A percentile compares a stretch with the other conserved stretches of the same genome.
phyloP scores from a whole-genome alignment of 345 rosid genomes.

The Sisymbrium irio region DNA sequence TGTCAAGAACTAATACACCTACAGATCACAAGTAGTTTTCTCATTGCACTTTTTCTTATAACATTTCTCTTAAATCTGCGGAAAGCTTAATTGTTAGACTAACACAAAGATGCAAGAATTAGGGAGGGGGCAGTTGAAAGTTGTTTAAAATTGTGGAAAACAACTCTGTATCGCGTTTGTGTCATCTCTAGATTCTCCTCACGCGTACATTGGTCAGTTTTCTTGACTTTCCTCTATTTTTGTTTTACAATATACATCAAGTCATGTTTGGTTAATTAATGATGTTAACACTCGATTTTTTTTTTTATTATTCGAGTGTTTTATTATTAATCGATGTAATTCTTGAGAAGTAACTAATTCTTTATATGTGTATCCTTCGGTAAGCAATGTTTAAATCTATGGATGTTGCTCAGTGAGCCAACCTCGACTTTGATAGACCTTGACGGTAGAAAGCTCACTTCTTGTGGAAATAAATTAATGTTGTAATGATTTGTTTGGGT shows the following conservation, averaged over 20 bases:
- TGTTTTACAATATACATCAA: neutral
- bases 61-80: neutral
- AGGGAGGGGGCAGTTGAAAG: slow-evolving; percentile 6
- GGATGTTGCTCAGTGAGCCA: too few species aligned
- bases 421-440: too few species aligned
- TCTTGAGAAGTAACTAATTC: too few species aligned
- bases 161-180: slow-evolving; percentile 17
- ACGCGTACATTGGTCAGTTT: neutral
- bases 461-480: too few species aligned
- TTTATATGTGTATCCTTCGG: too few species aligned
- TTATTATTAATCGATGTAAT: too few species aligned
- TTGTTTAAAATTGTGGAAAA: neutral
- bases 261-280: too few species aligned
- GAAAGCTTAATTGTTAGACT: neutral
- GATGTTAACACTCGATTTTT: too few species aligned
- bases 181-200: slow-evolving; percentile 16
- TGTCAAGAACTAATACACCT: neutral
- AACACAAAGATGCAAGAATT: neutral
- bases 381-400: too few species aligned
- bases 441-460: too few species aligned
- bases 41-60: neutral
- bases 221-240: neutral
- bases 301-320: too few species aligned
- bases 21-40: neutral
- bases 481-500: too few species aligned